These are phyloP conservation scores for Stramenopiles sp. DNA, from an alignment of 352 stramenopile species.

Conservation along the genomic window DNA sequence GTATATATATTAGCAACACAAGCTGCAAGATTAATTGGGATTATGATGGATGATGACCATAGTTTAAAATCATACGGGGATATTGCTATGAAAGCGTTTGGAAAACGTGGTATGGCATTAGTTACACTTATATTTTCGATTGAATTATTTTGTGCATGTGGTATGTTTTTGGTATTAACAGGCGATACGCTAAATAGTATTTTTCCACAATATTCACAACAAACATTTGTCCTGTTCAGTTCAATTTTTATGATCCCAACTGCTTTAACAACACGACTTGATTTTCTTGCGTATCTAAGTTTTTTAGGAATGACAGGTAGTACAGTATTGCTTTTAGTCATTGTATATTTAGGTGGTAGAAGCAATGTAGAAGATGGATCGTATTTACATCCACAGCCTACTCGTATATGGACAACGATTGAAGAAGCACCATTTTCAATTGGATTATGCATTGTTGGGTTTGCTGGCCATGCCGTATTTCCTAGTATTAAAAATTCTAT, in stretches of 20 bases:
- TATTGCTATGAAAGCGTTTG: constrained; percentile 51
- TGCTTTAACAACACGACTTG: constrained; percentile 49
- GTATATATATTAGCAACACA: constrained; percentile 57
- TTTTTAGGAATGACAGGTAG: constrained; percentile 55
- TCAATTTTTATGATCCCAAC: constrained; percentile 48
- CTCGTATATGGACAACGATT: neutral
- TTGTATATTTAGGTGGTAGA: constrained; percentile 38
- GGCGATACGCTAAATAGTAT: constrained; percentile 44
- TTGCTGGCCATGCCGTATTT: constrained; percentile 58
- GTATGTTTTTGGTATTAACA: constrained; percentile 50
- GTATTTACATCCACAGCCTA: neutral
- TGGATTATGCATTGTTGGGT: constrained; percentile 56
- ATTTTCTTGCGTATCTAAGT: constrained; percentile 53
- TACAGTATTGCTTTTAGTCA: constrained; percentile 42
- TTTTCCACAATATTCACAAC: constrained; percentile 35
- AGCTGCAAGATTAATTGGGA: constrained; percentile 52
- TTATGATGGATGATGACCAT: constrained; percentile 41
- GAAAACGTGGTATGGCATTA: constrained; percentile 36
- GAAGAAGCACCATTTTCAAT: constrained; percentile 46
- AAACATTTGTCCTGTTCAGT: constrained; percentile 37
- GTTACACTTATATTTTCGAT: constrained; percentile 52
- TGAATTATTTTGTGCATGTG: constrained; percentile 47
- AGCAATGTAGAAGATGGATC: neutral
- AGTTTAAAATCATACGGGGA: constrained; percentile 51
- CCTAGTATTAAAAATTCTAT: constrained; percentile 64